These are phyloP conservation scores for Skeletonema menzelii DNA, from an alignment of 108 stramenopile genomes.

Conservation along the genomic window DNA sequence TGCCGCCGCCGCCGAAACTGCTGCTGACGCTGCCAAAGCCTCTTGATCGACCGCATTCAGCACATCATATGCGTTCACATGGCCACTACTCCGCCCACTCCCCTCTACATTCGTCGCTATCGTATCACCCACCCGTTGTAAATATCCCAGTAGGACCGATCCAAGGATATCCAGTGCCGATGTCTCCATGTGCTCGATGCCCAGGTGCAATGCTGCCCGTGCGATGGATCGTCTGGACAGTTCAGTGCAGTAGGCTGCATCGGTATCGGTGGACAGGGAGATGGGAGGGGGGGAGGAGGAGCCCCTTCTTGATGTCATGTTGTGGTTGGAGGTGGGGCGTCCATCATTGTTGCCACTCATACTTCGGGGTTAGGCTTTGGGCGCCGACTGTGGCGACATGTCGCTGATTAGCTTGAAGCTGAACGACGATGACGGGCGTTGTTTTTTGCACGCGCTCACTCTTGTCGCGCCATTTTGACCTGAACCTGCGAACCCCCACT, in stretches of 20 bases:
- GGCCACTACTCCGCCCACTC: constrained; percentile 73
- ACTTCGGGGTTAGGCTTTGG: too few species aligned
- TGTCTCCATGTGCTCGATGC: constrained; percentile 71
- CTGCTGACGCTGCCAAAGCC: too few species aligned
- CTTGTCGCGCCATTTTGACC: too few species aligned
- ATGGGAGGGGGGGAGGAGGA: constrained; percentile 6
- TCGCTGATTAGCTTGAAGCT: too few species aligned
- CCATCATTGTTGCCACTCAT: too few species aligned
- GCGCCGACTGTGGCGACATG: too few species aligned
- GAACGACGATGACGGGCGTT: too few species aligned
- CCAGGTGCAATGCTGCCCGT: constrained; percentile 81
- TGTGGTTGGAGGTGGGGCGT: not conserved
- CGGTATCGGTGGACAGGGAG: constrained; percentile 27
- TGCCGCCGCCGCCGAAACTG: constrained; percentile 66
- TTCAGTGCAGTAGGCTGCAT: constrained; percentile 57
- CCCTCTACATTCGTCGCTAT: constrained; percentile 67
- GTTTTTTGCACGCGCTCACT: too few species aligned
- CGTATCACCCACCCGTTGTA: constrained; percentile 57
- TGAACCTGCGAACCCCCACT: too few species aligned
- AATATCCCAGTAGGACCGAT: constrained; percentile 62
- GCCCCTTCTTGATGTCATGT: not conserved
- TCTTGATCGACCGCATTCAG: constrained; percentile 75
- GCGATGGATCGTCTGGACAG: constrained; percentile 74
- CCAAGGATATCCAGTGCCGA: constrained; percentile 69
- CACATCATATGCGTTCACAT: constrained; percentile 81